Conservation (phyloP, 2,329 filamentous ascomycete genomes). For the Pseudogymnoascus sp. region DNA sequence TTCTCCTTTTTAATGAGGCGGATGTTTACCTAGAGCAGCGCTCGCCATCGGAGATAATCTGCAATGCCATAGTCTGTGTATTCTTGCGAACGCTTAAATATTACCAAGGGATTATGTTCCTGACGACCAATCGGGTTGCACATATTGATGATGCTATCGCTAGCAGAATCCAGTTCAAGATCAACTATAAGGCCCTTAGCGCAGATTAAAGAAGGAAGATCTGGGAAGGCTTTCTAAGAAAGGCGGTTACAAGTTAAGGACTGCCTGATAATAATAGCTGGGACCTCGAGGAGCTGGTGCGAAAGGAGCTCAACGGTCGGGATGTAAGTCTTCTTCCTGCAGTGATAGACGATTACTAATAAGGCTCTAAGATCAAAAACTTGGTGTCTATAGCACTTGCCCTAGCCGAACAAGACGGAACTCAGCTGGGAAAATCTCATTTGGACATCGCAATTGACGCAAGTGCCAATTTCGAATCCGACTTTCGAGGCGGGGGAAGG, state of each 20-base stretch:
- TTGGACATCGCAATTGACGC: slow-evolving; percentile 16
- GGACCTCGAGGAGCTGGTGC: slow-evolving; percentile 15
- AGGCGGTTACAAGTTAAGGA: slow-evolving; percentile 14
- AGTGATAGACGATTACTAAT: background rate
- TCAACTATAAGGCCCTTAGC: slow-evolving; percentile 16
- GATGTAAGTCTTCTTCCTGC: slow-evolving; percentile 9
- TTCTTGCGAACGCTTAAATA: slow-evolving; percentile 32
- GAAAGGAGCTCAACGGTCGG: slow-evolving; percentile 18
- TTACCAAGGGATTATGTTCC: slow-evolving; percentile 31
- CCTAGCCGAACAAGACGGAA: slow-evolving; percentile 4
- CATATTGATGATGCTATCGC: slow-evolving; percentile 15
- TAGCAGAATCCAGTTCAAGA: slow-evolving; percentile 16
- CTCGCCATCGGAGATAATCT: no score
- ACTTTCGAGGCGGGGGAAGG: slow-evolving; percentile 12
- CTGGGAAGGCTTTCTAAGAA: slow-evolving; percentile 14
- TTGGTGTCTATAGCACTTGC: background rate
- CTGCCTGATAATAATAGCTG: slow-evolving; percentile 17
- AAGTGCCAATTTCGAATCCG: slow-evolving; percentile 15
- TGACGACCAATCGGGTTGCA: slow-evolving; percentile 30
- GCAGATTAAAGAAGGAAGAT: slow-evolving; percentile 10
- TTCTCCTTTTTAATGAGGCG: no score
- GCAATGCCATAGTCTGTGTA: no score
- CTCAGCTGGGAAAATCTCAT: slow-evolving; percentile 10
- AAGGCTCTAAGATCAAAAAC: background rate
- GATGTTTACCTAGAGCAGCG: no score